A percentile compares a stretch with the other conserved stretches of the same genome.
phyloP scores from a whole-genome alignment of 129 eudicot species.

The Helianthus annuus region HanXRQr2.0-SUNRISE NC_035433.2:67649593-67650092 shows the following conservation, averaged over 20 bases:
- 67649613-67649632: slow-evolving; percentile 32
- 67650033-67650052: no score
- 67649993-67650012: no score
- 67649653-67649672: slow-evolving; percentile 42
- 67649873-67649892: slow-evolving; percentile 43
- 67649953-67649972: neutral
- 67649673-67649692: slow-evolving; percentile 50
- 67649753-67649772: neutral
- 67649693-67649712: neutral
- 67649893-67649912: slow-evolving; percentile 59
- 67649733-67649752: no score
- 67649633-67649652: slow-evolving; percentile 37
- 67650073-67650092: no score
- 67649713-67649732: no score
- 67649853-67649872: slow-evolving; percentile 41
- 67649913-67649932: slow-evolving; percentile 71
- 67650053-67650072: no score
- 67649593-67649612: slow-evolving; percentile 31
- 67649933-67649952: slow-evolving; percentile 52
- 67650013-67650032: neutral
- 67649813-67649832: slow-evolving; percentile 30
- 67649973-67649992: no score
- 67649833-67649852: slow-evolving; percentile 23
- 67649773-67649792: neutral
- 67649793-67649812: no score